phyloP scores from a whole-genome alignment of 768 basidiomycete species.

The Rhodosporidiobolus odoratus region DNA sequence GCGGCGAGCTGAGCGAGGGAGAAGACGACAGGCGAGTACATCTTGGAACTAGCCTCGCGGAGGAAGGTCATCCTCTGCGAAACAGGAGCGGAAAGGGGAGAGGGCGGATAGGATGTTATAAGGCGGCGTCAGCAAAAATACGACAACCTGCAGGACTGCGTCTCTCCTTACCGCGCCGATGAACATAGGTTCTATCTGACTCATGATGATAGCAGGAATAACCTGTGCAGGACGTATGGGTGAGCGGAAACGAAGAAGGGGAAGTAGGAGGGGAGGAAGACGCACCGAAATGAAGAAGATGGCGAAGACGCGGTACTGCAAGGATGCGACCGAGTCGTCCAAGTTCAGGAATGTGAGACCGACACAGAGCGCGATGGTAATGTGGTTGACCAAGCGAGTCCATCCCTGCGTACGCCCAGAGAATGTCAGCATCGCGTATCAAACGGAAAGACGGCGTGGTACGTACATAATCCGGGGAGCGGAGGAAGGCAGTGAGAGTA shows the following conservation, averaged over 20 bases:
- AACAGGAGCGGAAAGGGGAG: not conserved
- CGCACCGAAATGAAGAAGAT: slow-evolving; percentile 49
- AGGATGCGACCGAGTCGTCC: slow-evolving; percentile 55
- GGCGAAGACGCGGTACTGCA: slow-evolving; percentile 55
- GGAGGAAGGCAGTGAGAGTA: slow-evolving; percentile 68
- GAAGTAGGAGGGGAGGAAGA: slow-evolving; percentile 52
- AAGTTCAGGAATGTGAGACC: slow-evolving; percentile 60
- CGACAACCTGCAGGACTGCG: no score
- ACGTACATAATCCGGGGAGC: slow-evolving; percentile 76
- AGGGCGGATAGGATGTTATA: not conserved
- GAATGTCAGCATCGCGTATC: no score
- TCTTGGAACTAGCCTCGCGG: slow-evolving; percentile 69
- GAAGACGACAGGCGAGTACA: slow-evolving; percentile 80
- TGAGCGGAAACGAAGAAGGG: not conserved
- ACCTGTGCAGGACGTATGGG: not conserved
- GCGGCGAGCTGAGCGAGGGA: slow-evolving; percentile 73
- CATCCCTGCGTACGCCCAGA: no score
- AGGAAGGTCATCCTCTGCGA: slow-evolving; percentile 34
- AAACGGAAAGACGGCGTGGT: no score
- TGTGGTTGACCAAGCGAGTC: slow-evolving; percentile 65
- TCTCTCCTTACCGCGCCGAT: slow-evolving; percentile 61
- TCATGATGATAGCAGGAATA: slow-evolving; percentile 70
- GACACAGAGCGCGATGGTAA: slow-evolving; percentile 49
- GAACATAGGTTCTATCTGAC: slow-evolving; percentile 76
- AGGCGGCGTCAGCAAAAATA: slow-evolving; percentile 26